Conservation (phyloP, 2,329 filamentous ascomycete genomes). For the Sclerotiophoma versabilis region DNA sequence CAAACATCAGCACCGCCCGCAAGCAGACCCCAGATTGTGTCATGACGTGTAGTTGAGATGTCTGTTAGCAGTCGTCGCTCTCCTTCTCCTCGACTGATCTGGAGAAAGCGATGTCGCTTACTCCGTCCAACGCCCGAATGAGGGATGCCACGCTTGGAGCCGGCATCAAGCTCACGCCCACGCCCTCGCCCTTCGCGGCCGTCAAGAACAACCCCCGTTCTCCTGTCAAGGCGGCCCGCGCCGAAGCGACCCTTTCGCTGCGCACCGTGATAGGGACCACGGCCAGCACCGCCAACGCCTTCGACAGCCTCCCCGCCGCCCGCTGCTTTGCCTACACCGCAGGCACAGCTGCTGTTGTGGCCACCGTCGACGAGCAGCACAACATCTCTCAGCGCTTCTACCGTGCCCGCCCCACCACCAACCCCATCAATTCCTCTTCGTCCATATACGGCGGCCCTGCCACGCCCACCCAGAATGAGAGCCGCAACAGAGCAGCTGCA, state of each 20-base stretch:
- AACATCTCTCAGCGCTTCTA: conserved; percentile 83
- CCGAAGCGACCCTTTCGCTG: conserved; percentile 67
- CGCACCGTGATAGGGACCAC: conserved; percentile 91
- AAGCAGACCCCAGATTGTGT: conserved; percentile 22
- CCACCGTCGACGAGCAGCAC: conserved; percentile 73
- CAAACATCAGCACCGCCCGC: background rate
- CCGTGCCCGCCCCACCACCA: conserved; percentile 76
- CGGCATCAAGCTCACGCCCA: conserved; percentile 66
- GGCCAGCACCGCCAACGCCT: conserved; percentile 81
- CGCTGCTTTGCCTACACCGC: conserved; percentile 86
- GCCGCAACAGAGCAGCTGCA: conserved; percentile 65
- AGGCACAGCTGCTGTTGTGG: conserved; percentile 90
- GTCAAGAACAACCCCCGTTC: conserved; percentile 69
- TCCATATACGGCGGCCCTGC: conserved; percentile 60
- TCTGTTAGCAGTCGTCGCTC: conserved; percentile 29
- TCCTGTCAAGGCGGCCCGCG: conserved; percentile 59
- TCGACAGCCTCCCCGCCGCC: conserved; percentile 77
- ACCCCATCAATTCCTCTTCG: conserved; percentile 69
- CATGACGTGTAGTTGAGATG: conserved; percentile 41
- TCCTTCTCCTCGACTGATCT: conserved; percentile 34
- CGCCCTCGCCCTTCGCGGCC: conserved; percentile 68
- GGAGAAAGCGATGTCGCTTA: conserved; percentile 49
- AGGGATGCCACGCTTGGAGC: conserved; percentile 49
- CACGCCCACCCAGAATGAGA: conserved; percentile 62
- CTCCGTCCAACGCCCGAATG: conserved; percentile 51